Evolutionary conservation across 371 early-diverging fungal species (phyloP), one percentile per base, ranked within the genome.

Genomic region (Blastocladiella emersonii): DNA sequence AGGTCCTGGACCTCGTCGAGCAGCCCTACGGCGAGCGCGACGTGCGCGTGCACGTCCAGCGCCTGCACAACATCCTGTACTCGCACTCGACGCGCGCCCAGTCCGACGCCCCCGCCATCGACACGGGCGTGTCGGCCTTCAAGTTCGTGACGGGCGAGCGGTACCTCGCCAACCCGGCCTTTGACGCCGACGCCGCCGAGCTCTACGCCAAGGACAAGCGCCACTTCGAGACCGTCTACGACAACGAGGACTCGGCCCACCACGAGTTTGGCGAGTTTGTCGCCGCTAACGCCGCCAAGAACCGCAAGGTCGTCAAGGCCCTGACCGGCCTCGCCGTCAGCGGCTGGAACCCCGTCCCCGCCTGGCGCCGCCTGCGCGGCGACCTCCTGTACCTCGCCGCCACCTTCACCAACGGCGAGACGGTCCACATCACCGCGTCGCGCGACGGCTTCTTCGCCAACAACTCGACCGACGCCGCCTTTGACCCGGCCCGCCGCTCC

Each of bases 281-380:
- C 17, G 37, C 62, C 30, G 13, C 13, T 8, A 15, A 8, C 30
- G 13, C 27, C 15, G 41, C 27, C 37, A 59, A 59, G 60, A 13
- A 17, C 30, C 37, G 41, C 30, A 23, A 21, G 32, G 1, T 8
- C n/a, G 25, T 17, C 30, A 23, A 34, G 25, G 37, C 35, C 21
- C 12, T 53, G 15, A 4, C 4, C 17, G 8, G 32, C 25, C 37
- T 62, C 25, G 62, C 17, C 17, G 23, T 62, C 30, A 21, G 23
- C 13, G 62, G 62, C 10, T 62, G 62, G 62, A 62, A 62, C 59
- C 62, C 62, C 8, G 35, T 25, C 34, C 62, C 62, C n/a, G 56
- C 62, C 10, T 62, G 57, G 56, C 62, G 62, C 44, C 61, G 62
- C 8, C 2, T 62, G 19, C 62, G 62, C 37, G 62, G 62, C 41